Conservation (phyloP, 73 alveolate species). For the Uronychia setigera region DNA sequence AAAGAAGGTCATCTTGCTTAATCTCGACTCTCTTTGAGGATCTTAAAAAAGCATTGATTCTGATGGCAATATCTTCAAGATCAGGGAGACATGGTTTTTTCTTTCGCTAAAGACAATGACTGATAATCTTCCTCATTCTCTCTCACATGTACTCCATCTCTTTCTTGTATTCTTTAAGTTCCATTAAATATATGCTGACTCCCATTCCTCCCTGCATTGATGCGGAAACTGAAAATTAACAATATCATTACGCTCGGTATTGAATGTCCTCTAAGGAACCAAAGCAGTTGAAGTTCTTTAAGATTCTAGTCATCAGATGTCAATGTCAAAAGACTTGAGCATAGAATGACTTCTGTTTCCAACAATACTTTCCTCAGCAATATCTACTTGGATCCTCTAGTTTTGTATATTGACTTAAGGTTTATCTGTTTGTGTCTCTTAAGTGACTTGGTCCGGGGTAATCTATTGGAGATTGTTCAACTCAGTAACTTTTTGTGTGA, state of each 20-base stretch:
- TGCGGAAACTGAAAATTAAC: not conserved
- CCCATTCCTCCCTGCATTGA: too few relatives aligned
- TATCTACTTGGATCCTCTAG: too few relatives aligned
- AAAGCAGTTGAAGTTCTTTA: not conserved
- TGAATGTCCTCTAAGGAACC: too few relatives aligned
- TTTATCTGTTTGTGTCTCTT: too few relatives aligned
- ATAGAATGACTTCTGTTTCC: too few relatives aligned
- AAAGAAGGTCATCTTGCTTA: not conserved
- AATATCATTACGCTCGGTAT: too few relatives aligned
- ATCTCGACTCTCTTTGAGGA: not conserved
- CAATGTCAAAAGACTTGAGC: not conserved
- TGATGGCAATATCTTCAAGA: not conserved
- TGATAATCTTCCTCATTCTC: not conserved
- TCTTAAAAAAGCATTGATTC: not conserved
- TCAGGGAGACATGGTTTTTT: not conserved
- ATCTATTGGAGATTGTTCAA: too few relatives aligned
- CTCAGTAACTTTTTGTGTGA: too few relatives aligned
- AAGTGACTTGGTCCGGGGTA: too few relatives aligned
- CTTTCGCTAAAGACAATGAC: not conserved
- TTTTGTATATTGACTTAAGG: too few relatives aligned
- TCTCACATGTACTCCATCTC: not conserved
- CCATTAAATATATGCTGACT: not conserved
- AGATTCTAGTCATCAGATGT: not conserved
- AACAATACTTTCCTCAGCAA: too few relatives aligned
- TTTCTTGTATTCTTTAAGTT: not conserved